Base-by-base conservation (phyloP, 139 green algal genomes). In the Tetratostichococcus sp. region DNA sequence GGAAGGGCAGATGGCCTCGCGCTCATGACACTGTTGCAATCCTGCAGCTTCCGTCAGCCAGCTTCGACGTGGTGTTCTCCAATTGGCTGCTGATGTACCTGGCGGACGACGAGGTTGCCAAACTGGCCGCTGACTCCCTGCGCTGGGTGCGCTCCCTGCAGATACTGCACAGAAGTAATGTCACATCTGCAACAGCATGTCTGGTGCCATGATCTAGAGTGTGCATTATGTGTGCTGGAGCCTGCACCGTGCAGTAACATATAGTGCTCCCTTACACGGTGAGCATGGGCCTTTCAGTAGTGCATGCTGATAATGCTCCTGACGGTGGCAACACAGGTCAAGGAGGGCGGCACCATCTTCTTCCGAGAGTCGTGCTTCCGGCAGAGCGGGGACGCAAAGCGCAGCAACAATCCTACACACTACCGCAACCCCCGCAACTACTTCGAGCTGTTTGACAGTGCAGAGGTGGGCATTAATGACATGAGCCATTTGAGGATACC, bases 11-110 rank as follows among this genome's bases (percentile, higher is more conserved):
- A n/a, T n/a, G n/a, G n/a, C n/a, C n/a, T n/a, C n/a, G n/a, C n/a
- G n/a, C n/a, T n/a, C n/a, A n/a, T n/a, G n/a, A n/a, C n/a, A n/a
- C n/a, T n/a, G n/a, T n/a, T n/a, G n/a, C n/a, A n/a, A n/a, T n/a
- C n/a, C 39, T 50, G 76, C 35, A 87, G 26, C 73, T 89, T 57
- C 69, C 76, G 0, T 30, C 39, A 3, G 65, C 17, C 30, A 75
- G 69, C 62, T 80, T 76, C 35, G 91, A 96, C 72, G 81, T 97
- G 25, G 84, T 96, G 4, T 97, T 97, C 82, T 93, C 86, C 79
- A 97, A 97, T 84, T 97, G 93, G 93, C 88, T 97, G 70, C 84
- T 97, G 21, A 97, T 97, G 93, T 97, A 97, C 75, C 89, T 97
- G 11, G 78, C 65, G 0, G 91, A 97, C 39, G 73, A 72, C 0